These are phyloP conservation scores for Salvia sclarea DNA, from an alignment of 305 asterid genomes.

Conservation along the genomic window DNA sequence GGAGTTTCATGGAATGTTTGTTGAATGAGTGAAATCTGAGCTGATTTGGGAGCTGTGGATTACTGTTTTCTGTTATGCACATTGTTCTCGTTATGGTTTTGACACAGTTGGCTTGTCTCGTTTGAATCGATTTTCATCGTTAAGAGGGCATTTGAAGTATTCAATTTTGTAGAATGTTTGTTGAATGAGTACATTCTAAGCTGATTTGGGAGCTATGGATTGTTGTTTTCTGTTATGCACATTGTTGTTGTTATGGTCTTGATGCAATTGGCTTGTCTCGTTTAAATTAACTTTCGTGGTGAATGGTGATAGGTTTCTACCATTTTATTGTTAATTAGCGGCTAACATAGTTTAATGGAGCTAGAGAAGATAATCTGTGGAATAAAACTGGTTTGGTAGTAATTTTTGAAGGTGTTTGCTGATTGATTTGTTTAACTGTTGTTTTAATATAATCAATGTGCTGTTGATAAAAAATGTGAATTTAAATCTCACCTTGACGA, in stretches of 20 bases:
- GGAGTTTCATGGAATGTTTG: neutral
- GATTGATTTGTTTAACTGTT: neutral
- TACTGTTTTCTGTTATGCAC: neutral
- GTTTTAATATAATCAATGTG: neutral
- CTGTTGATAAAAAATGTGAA: neutral
- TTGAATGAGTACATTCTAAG: neutral
- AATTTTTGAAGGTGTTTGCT: conserved; percentile 1
- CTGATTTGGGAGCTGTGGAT: conserved; percentile 3
- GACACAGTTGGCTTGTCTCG: neutral
- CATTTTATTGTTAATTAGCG: conserved; percentile 4
- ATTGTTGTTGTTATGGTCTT: neutral
- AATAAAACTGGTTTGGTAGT: neutral
- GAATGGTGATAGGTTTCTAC: neutral
- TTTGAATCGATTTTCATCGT: neutral
- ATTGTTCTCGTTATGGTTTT: conserved; percentile 1
- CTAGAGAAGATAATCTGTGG: neutral
- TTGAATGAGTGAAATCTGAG: neutral
- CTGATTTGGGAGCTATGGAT: conserved; percentile 4
- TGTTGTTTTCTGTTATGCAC: neutral
- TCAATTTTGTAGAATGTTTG: neutral
- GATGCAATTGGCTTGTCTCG: neutral
- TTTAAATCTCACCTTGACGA: neutral
- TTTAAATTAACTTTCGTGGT: neutral
- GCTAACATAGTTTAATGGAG: neutral
- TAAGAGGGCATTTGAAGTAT: neutral